Evolutionary conservation across 176 grass and related monocot species (phyloP), one percentile per base, ranked within the genome.

Genomic region (Oryza punctata): DNA sequence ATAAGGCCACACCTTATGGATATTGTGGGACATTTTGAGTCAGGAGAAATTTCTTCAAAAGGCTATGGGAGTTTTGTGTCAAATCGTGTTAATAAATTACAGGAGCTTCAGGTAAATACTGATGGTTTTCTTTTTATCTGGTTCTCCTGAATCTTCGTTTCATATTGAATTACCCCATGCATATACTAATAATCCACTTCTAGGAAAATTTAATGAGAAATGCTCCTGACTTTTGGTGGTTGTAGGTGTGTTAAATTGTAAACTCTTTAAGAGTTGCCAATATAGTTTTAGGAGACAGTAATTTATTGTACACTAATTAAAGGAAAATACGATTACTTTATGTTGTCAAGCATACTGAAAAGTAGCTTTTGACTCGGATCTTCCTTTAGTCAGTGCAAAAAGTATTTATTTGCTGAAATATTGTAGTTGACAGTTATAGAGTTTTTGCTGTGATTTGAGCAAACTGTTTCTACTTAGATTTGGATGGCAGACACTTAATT

Each of bases 31-130:
- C 81, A 87, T 85, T 35, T 88, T 47, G 28, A 88, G 78, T 75
- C 88, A 24, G 83, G 85, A 65, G 87, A 90, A 77, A 30, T 94
- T 80, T n/a, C 74, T 65, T 78, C 77, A 47, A 92, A 90, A 84
- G 72, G 74, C 44, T 99, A 99, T 77, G 91, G 89, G 28, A 81
- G 13, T 84, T 99, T 99, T 96, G 93, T 99, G 78, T 86, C 85
- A 47, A 99, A 94, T 52, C 91, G 93, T 54, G 84, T 92, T 65
- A 67, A 94, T 14, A 91, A 92, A 61, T 85, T 99, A 65, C 54
- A 75, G 19, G 72, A 87, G 21, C 78, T 88, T 78, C 32, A 92
- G 96, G 96, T 99, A 76, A 73, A 59, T 69, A 85, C 0, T 50
- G 16, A 29, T 81, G 12, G 35, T 35, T 81, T 80, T 94, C 26